These are phyloP conservation scores for Pestalotiopsis sp. DNA, from an alignment of 2,329 filamentous ascomycete genomes.

Conservation along the genomic window DNA sequence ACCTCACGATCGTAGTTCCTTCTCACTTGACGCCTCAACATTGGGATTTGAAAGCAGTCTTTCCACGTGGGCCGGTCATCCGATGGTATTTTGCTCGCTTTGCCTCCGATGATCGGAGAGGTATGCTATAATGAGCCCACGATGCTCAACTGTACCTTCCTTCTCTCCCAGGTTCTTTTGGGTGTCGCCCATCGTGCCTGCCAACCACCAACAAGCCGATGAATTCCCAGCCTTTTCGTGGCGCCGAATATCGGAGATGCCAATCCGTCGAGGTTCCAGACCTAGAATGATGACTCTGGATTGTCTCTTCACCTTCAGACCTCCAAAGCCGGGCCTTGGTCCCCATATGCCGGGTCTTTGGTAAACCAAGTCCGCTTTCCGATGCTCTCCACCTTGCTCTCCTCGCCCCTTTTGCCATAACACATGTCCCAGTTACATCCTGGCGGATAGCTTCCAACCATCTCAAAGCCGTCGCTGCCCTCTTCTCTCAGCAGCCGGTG, in stretches of 20 bases:
- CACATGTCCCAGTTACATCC: constrained; percentile 70
- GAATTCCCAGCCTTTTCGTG: too few species aligned
- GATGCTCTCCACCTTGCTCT: constrained; percentile 35
- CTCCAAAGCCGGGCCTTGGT: constrained; percentile 2
- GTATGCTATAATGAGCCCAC: not conserved
- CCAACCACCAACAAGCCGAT: not conserved
- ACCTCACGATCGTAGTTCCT: not conserved
- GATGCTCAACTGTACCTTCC: not conserved
- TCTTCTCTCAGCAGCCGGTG: constrained; percentile 60
- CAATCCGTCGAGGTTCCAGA: not conserved
- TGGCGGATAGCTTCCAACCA: constrained; percentile 67
- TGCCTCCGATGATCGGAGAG: not conserved
- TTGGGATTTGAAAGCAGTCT: not conserved
- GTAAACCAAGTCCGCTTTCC: not conserved
- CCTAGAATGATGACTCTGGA: not conserved
- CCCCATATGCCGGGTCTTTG: constrained; percentile 3
- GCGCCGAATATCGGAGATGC: not conserved
- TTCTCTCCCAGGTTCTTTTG: not conserved
- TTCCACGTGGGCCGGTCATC: not conserved
- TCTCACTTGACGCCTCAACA: not conserved
- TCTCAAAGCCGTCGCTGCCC: constrained; percentile 52
- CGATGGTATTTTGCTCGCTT: not conserved
- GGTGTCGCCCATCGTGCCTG: not conserved
- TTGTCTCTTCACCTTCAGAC: not conserved
- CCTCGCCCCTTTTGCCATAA: constrained; percentile 60